Evolutionary conservation across 306 rosid species (phyloP), one percentile per base, ranked within the genome.

Genomic region (Castanea mollissima): DNA sequence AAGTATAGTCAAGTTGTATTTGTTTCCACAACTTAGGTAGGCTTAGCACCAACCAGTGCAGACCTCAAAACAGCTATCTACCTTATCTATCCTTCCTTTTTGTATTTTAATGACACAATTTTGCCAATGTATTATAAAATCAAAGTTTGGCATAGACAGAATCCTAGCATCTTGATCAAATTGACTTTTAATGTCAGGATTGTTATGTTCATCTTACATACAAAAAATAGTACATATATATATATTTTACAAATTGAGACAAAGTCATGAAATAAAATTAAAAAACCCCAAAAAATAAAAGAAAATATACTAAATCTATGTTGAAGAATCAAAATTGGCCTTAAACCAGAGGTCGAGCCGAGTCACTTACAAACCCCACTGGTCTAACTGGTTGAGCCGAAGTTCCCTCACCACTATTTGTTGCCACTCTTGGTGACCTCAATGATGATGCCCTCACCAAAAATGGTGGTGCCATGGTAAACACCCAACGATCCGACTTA

Each of bases 401-500:
- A 2, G 84, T 65, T 19, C 80, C 85, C 69, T 87, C 98, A 0
- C 71, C 90, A 0, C 67, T 69, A 4, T 69, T 73, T 19, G 60
- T 77, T 23, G 75, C 78, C 41, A 80, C 84, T 78, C 52, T 89
- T 0, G 93, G 92, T 4, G 95, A 85, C 79, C 84, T 85, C 23
- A 92, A 52, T 21, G 98, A 93, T 32, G 89, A 81, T 49, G 88
- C 92, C 52, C 94, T 86, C 1, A 82, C 58, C 0, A 92, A 83
- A 79, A 94, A 91, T 23, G 94, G 83, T 4, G 96, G 92, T 20
- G 92, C 78, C 86, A 62, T 84, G 0, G 88, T 63, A 20, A 90
- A 91, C 27, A 83, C 83, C 98, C 97, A 91, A 34, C 97, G 87
- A 74, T 93, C 99, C 10, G 96, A 91, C 75, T 85, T 95, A 8